phyloP scores from a whole-genome alignment of 2,329 filamentous ascomycete genomes.

The Salinomyces thailandicus region DNA sequence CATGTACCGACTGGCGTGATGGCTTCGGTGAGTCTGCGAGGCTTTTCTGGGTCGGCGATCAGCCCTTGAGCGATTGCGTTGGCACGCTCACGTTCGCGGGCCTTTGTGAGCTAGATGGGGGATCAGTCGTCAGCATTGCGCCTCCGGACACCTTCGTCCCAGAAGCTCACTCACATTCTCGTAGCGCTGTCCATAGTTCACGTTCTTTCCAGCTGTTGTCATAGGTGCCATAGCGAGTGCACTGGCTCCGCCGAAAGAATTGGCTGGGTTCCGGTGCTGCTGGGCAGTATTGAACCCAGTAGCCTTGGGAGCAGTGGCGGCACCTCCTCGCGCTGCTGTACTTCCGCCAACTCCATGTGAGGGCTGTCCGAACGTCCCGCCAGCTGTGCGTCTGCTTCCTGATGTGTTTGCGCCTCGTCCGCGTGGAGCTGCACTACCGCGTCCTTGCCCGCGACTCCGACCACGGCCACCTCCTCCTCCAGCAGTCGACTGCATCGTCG shows the following conservation, averaged over 20 bases:
- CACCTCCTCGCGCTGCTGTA: not conserved
- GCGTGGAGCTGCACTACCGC: conserved; percentile 6
- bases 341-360: conserved; percentile 1
- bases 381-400: not conserved
- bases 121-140: conserved; percentile 11
- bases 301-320: not conserved
- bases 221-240: too few species aligned
- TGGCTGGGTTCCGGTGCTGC: not conserved
- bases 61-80: conserved; percentile 43
- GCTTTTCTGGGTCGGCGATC: conserved; percentile 50
- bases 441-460: conserved; percentile 9
- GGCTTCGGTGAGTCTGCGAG: conserved; percentile 48
- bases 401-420: conserved; percentile 6
- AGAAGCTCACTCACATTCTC: conserved; percentile 9
- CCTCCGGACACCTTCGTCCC: too few species aligned
- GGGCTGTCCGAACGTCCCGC: conserved; percentile 3
- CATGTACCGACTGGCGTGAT: conserved; percentile 53
- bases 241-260: conserved; percentile 1
- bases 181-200: conserved; percentile 7
- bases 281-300: conserved; percentile 1
- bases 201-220: conserved; percentile 1
- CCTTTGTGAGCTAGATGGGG: conserved; percentile 33
- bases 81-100: conserved; percentile 40
- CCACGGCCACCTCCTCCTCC: conserved; percentile 4
- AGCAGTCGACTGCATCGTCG: conserved; percentile 7